A percentile compares a stretch with the other conserved stretches of the same genome.
Evolutionary conservation across 23 red algal species (phyloP).

Genomic region (Gracilaria gracilis): DNA sequence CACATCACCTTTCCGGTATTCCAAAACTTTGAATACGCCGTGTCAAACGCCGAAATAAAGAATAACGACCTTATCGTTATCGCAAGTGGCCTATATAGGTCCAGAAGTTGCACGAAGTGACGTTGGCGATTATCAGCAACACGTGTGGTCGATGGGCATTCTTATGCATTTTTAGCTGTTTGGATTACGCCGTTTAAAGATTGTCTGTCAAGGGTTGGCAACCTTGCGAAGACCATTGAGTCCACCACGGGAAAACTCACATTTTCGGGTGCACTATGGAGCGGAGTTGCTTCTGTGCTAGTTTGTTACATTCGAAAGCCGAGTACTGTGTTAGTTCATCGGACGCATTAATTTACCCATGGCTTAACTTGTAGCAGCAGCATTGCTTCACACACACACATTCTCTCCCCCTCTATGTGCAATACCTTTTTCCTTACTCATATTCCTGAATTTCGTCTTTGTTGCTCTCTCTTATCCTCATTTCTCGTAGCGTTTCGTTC

Average conservation of each 20-base stretch:
- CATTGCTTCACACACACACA: background rate
- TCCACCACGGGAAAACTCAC: constrained; percentile 41
- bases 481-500: background rate
- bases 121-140: constrained; percentile 36
- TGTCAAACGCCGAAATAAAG: background rate
- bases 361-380: constrained; percentile 41
- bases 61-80: background rate
- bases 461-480: background rate
- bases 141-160: constrained; percentile 53
- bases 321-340: constrained; percentile 12
- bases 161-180: constrained; percentile 59
- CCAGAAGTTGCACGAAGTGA: constrained; percentile 36
- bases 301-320: constrained; percentile 60
- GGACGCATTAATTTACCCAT: constrained; percentile 47
- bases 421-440: background rate
- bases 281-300: constrained; percentile 53
- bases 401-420: background rate
- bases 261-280: constrained; percentile 57
- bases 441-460: background rate
- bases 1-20: background rate
- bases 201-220: background rate
- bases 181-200: constrained; percentile 49
- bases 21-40: constrained; percentile 45
- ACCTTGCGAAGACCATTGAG: background rate
- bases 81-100: constrained; percentile 24